These are phyloP conservation scores for Diplodia corticola DNA, from an alignment of 2,329 filamentous ascomycete genomes.

Conservation along the genomic window DNA sequence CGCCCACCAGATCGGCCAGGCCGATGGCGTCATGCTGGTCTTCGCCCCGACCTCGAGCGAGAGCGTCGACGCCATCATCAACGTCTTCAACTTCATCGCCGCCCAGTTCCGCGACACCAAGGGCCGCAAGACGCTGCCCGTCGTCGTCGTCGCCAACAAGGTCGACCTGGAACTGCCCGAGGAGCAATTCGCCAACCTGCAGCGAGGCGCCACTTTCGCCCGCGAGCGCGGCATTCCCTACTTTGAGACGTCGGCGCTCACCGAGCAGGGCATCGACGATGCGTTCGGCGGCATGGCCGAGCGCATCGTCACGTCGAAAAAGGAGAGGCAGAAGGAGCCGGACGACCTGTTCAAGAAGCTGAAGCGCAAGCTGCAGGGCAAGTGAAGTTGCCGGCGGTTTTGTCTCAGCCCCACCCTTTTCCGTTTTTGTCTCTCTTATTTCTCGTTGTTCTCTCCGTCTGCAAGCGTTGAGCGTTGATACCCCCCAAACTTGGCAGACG, in stretches of 20 bases:
- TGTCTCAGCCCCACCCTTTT: not conserved
- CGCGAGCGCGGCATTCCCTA: not conserved
- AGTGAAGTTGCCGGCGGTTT: not conserved
- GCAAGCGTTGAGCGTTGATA: slow-evolving; percentile 21
- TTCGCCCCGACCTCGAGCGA: not conserved
- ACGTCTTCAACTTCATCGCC: slow-evolving; percentile 18
- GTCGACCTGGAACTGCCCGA: not conserved
- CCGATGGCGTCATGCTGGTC: slow-evolving; percentile 16
- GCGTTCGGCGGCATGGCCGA: not conserved
- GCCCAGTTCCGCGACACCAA: slow-evolving; percentile 12
- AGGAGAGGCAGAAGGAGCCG: slow-evolving; percentile 10
- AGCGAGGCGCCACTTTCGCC: not conserved
- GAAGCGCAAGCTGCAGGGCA: slow-evolving; percentile 18
- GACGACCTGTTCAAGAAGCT: slow-evolving; percentile 11
- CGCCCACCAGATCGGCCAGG: slow-evolving; percentile 18
- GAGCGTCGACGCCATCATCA: slow-evolving; percentile 13
- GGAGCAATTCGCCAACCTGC: not conserved
- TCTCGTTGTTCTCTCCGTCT: slow-evolving; percentile 3
- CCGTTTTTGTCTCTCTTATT: not conserved
- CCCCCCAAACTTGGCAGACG: slow-evolving; percentile 4
- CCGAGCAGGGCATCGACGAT: slow-evolving; percentile 2
- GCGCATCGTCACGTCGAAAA: not conserved
- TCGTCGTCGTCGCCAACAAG: slow-evolving; percentile 9
- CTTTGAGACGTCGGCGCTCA: slow-evolving; percentile 12
- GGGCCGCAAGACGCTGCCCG: slow-evolving; percentile 12